Evolutionary conservation across 2,329 filamentous ascomycete genomes (phyloP).

Genomic region (Alternaria longipes): DNA sequence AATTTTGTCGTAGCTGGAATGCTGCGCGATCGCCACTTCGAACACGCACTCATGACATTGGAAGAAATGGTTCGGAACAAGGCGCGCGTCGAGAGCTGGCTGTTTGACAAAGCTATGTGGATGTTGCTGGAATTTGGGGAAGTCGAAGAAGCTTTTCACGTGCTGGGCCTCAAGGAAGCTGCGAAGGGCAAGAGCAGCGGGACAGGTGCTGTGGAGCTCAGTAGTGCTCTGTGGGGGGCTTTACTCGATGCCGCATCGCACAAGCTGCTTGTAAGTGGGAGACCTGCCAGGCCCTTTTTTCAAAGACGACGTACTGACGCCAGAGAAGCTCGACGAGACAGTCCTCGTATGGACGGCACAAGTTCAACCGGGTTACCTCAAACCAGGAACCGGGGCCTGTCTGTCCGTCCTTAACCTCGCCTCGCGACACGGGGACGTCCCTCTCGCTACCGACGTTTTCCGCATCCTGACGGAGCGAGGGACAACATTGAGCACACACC

Average conservation of each 20-base stretch:
- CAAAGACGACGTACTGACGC: constrained; percentile 14
- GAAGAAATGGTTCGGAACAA: constrained; percentile 70
- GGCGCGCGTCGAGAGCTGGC: constrained; percentile 71
- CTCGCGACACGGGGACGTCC: constrained; percentile 71
- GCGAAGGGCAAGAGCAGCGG: constrained; percentile 19
- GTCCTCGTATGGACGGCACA: constrained; percentile 75
- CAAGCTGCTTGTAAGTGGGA: constrained; percentile 61
- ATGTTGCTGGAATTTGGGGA: constrained; percentile 76
- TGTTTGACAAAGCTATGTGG: constrained; percentile 80
- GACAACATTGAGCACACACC: constrained; percentile 68
- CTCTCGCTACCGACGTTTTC: constrained; percentile 76
- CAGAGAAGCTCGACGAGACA: constrained; percentile 67
- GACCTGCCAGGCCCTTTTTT: neutral
- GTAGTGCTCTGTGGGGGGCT: constrained; percentile 71
- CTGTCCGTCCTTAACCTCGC: constrained; percentile 76
- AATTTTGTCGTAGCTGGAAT: constrained; percentile 76
- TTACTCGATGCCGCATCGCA: constrained; percentile 79
- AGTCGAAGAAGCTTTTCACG: constrained; percentile 76
- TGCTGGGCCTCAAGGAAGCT: constrained; percentile 62
- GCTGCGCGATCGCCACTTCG: constrained; percentile 82
- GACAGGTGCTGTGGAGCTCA: constrained; percentile 51
- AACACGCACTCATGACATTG: constrained; percentile 77
- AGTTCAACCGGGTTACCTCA: constrained; percentile 67
- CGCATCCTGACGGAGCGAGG: constrained; percentile 68
- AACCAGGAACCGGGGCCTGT: constrained; percentile 71